Evolutionary conservation across 2,329 filamentous ascomycete genomes (phyloP).

Genomic region (Colletotrichum sp.): DNA sequence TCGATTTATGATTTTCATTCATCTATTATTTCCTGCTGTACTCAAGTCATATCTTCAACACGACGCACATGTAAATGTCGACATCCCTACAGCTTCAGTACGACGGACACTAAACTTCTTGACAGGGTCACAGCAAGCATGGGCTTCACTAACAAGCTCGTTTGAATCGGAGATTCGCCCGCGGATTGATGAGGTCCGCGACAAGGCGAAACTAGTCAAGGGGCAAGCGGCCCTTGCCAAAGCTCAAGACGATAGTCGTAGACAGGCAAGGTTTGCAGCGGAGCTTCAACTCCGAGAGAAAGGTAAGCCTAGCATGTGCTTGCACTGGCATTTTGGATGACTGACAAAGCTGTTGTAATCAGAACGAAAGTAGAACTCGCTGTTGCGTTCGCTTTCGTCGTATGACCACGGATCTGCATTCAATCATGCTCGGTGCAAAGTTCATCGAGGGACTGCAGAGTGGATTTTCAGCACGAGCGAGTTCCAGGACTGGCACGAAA

Average conservation of each 20-base stretch:
- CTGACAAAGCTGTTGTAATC: background rate
- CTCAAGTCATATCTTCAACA: background rate
- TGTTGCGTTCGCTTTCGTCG: rapidly evolving
- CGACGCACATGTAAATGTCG: rapidly evolving
- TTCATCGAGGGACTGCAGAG: background rate
- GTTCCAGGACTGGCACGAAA: rapidly evolving
- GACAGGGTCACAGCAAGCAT: background rate
- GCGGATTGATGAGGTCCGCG: rapidly evolving
- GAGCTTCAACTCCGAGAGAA: background rate
- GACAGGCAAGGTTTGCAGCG: background rate
- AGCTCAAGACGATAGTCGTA: background rate
- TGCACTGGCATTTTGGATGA: too few species aligned
- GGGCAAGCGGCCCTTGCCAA: background rate
- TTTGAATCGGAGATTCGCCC: background rate
- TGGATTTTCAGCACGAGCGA: background rate
- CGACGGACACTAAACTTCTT: rapidly evolving
- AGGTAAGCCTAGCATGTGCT: background rate
- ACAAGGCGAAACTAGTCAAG: rapidly evolving
- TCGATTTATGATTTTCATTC: background rate
- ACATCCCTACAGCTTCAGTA: rapidly evolving
- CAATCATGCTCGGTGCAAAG: rapidly evolving
- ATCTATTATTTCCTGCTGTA: background rate
- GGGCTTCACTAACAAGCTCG: rapidly evolving
- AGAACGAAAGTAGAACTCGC: background rate
- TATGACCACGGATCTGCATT: rapidly evolving